A percentile compares a stretch with the other conserved stretches of the same genome.
Conservation (phyloP, 306 rosid genomes). For the Citrullus amarus region DNA sequence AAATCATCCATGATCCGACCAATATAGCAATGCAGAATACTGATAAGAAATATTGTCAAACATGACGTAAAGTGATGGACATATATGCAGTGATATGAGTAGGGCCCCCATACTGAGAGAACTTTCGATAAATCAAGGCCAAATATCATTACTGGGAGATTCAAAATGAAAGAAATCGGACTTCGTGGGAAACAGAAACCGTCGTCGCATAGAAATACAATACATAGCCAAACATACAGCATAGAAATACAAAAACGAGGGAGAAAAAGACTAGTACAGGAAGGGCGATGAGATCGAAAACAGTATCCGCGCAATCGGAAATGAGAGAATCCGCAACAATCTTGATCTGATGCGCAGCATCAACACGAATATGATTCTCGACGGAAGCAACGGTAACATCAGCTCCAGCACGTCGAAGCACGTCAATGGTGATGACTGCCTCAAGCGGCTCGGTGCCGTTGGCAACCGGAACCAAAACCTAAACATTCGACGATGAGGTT, state of each 20-base stretch:
- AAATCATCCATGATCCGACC: neutral
- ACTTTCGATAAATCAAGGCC: neutral
- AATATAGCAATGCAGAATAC: neutral
- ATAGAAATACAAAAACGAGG: neutral
- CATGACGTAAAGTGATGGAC: neutral
- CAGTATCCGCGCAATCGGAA: conserved; percentile 31
- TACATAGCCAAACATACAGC: neutral
- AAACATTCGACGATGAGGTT: neutral
- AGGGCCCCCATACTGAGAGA: neutral
- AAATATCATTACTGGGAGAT: neutral
- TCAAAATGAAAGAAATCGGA: neutral
- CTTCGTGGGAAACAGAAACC: neutral
- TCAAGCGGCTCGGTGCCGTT: conserved; percentile 86
- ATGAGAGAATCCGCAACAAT: conserved; percentile 62
- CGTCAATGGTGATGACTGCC: conserved; percentile 71
- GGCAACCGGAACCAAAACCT: conserved; percentile 85
- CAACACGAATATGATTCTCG: conserved; percentile 41
- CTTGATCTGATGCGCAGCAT: conserved; percentile 61
- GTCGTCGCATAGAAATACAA: neutral
- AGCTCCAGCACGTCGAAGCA: conserved; percentile 87
- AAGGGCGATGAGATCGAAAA: conserved; percentile 70
- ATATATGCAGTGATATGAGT: too few species aligned
- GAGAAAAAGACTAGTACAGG: conserved; percentile 33
- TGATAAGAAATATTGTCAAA: neutral
- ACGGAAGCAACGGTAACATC: conserved; percentile 79